phyloP scores from a whole-genome alignment of 1,284 basidiomycete genomes.

The Ceratobasidium sp. region DNA sequence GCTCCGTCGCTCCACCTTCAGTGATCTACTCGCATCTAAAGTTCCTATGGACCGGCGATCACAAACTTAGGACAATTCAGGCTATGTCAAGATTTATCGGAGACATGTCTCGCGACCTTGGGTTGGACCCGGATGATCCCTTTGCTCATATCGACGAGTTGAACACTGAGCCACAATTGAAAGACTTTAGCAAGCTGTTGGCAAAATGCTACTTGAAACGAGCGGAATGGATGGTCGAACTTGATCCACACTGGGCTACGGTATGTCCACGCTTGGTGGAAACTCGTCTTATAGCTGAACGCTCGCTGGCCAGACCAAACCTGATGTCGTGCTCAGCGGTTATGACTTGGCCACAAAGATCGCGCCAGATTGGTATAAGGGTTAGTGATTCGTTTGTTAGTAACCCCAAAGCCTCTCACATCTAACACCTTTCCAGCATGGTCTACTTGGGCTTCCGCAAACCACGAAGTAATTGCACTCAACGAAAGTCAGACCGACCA shows the following conservation, averaged over 20 bases:
- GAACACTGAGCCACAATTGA: slow-evolving; percentile 66
- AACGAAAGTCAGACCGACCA: slow-evolving; percentile 31
- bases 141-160: slow-evolving; percentile 57
- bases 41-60: slow-evolving; percentile 89
- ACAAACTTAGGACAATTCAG: slow-evolving; percentile 69
- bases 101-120: slow-evolving; percentile 78
- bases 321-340: slow-evolving; percentile 23
- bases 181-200: slow-evolving; percentile 85
- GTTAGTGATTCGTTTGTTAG: background rate
- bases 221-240: slow-evolving; percentile 76
- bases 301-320: background rate
- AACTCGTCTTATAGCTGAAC: background rate
- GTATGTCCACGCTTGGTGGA: background rate
- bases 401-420: background rate
- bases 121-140: slow-evolving; percentile 61
- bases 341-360: slow-evolving; percentile 38
- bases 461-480: slow-evolving; percentile 27
- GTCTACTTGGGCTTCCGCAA: slow-evolving; percentile 38
- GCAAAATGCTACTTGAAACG: slow-evolving; percentile 97
- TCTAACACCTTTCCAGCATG: background rate
- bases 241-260: slow-evolving; percentile 24
- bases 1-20: slow-evolving; percentile 79
- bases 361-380: slow-evolving; percentile 36
- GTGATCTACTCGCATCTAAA: slow-evolving; percentile 98
- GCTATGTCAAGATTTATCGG: slow-evolving; percentile 87